Base-by-base conservation (phyloP, 768 basidiomycete species). In the Amanita thiersii region DNA sequence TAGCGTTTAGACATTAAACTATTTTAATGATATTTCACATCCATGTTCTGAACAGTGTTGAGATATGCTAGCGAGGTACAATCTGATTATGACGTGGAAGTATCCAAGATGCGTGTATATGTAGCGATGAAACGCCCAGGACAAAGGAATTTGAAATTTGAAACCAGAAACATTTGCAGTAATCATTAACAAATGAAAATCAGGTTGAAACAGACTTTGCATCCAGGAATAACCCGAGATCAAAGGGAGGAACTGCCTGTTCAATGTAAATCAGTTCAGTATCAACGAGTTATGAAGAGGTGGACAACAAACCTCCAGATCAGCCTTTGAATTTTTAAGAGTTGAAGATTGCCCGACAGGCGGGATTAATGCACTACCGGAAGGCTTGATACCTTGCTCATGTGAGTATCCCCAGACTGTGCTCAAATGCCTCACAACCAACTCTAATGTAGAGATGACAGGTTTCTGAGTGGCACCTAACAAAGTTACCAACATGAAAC, bases 371-470 rank as follows among this genome's bases (percentile, higher is more conserved):
- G 68, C 62, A n/a, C 76, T 77, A 12, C 69, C 63, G 0, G 72
- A 70, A 2, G 71, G 52, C 45, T 68, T 72, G 10, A 70, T 61
- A 6, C 63, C 67, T 33, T 65, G 46, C 32, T 76, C 74, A 47
- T 79, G 66, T 34, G 82, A 63, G 36, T 62, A 61, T 5, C 64
- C 63, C 81, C 81, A 84, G 12, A 84, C 48, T 5, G 65, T 66
- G n/a, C 73, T 63, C 2, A 77, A 82, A 52, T 86, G 75, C 34
- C 86, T 73, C n/a, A 77, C 65, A 5, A 69, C 59, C 5, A 85
- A 63, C 51, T 87, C 86, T 17, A 86, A 50, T 24, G 69, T 63
- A 1, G 86, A 84, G 18, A 80, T 64, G 0, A 43, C 34, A 19
- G 42, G 42, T 5, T 19, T 29, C 3, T 19, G 25, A 29, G 15